These are phyloP conservation scores for Amanita subjunquillea DNA, from an alignment of 768 basidiomycete genomes.

Conservation along the genomic window DNA sequence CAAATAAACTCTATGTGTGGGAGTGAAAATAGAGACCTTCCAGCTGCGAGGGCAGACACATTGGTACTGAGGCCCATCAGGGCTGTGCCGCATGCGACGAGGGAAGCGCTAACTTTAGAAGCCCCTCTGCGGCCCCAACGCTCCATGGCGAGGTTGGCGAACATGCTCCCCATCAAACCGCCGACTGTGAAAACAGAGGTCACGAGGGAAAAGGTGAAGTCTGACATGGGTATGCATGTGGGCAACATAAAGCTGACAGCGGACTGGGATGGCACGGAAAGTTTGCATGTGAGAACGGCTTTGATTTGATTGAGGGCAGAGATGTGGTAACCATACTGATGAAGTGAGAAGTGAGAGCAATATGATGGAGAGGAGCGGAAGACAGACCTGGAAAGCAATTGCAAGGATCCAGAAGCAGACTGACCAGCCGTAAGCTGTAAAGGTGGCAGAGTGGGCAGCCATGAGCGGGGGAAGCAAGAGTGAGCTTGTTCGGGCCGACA, in stretches of 20 bases:
- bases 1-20: not conserved
- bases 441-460: slow-evolving; percentile 14
- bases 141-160: slow-evolving; percentile 62
- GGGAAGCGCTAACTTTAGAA: slow-evolving; percentile 42
- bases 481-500: not conserved
- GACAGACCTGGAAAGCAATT: slow-evolving; percentile 42
- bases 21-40: slow-evolving; percentile 36
- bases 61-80: slow-evolving; percentile 60
- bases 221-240: slow-evolving; percentile 72
- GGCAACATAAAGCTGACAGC: slow-evolving; percentile 34
- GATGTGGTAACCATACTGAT: slow-evolving; percentile 89
- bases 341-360: not conserved
- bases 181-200: slow-evolving; percentile 85
- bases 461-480: not conserved
- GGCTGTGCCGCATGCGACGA: slow-evolving; percentile 47
- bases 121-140: slow-evolving; percentile 63
- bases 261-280: slow-evolving; percentile 13
- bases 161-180: slow-evolving; percentile 69
- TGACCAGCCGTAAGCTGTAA: slow-evolving; percentile 54
- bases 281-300: slow-evolving; percentile 63
- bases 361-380: slow-evolving; percentile 8
- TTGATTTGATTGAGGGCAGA: slow-evolving; percentile 87
- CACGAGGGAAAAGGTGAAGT: slow-evolving; percentile 68
- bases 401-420: slow-evolving; percentile 62
- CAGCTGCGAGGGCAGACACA: slow-evolving; percentile 45